Conservation (phyloP, 140 eudicot genomes). For the Erigeron philadelphicus region DNA sequence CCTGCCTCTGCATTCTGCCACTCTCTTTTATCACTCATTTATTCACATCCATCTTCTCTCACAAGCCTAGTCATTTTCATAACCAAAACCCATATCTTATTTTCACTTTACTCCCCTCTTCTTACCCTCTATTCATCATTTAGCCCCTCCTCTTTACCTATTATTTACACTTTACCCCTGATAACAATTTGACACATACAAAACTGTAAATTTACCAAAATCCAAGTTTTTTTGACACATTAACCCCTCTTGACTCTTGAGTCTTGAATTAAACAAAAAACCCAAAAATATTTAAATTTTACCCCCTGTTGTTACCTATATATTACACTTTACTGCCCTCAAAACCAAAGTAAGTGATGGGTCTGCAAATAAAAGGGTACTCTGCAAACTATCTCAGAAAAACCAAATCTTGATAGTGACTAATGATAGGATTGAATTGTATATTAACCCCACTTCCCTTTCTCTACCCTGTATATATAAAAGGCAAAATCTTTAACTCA, state of each 20-base stretch:
- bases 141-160: neutral
- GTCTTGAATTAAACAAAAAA: too few relatives aligned
- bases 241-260: too few relatives aligned
- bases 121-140: too few relatives aligned
- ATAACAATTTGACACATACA: too few relatives aligned
- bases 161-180: neutral
- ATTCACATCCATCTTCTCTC: slow-evolving; percentile 41
- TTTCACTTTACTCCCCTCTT: neutral
- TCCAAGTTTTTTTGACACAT: too few relatives aligned
- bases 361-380: slow-evolving; percentile 27
- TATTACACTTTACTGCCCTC: neutral
- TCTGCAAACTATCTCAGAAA: slow-evolving; percentile 27
- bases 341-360: slow-evolving; percentile 24
- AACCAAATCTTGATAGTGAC: slow-evolving; percentile 49
- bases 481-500: slow-evolving; percentile 15
- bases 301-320: neutral
- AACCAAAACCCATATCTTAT: neutral
- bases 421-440: slow-evolving; percentile 32
- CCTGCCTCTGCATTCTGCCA: slow-evolving; percentile 17
- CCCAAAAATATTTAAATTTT: slow-evolving; percentile 6
- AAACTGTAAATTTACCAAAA: too few relatives aligned
- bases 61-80: slow-evolving; percentile 32
- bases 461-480: slow-evolving; percentile 20
- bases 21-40: slow-evolving; percentile 36
- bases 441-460: slow-evolving; percentile 29